Base-by-base conservation (phyloP, 805 yeast species). In the Cyberlindnera sargentensis region DNA sequence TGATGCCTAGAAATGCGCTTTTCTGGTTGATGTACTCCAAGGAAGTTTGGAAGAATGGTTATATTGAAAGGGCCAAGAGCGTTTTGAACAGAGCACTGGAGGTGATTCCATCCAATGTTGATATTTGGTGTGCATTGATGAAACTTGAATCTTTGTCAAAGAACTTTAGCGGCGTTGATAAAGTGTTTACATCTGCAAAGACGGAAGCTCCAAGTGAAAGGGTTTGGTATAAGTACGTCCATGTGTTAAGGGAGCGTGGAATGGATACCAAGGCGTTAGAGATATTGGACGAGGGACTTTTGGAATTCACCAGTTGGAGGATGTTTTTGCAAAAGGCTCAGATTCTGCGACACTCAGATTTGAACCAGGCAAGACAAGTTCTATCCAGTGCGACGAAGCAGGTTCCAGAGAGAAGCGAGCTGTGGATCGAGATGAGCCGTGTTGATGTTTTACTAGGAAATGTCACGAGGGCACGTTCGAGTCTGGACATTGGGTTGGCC, bases 21-120 rank as follows among this genome's bases (percentile, higher is more conserved):
- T 68, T 87, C 36, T 72, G 77, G 62, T 61, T 87, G 41, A 76
- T 82, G 78, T 86, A 76, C 55, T 84, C 95, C 0, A 82, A 82
- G 50, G 90, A 84, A 52, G 66, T 72, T 41, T 79, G 88, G 82
- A 61, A 64, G 36, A 44, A 66, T 25, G 71, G 64, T 5, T 78
- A 83, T 50, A 52, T 72, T 1, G 63, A 57, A 1, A 72, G 66
- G 4, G 84, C 95, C 0, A 65, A 80, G 41, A 51, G 56, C 1
- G 73, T 85, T 4, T 62, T 89, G 5, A 56, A 65, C 3, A 63
- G 67, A 10, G 83, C 84, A 0, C 57, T 74, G 36, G 55, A 64
- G 4, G 42, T 51, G 3, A 61, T 74, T 7, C 75, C 82, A 1
- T 49, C 61, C 0, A 68, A 66, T 47, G 81, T 77, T 47, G 76